phyloP scores from a whole-genome alignment of 345 rosid species.

The Salix viminalis region DNA sequence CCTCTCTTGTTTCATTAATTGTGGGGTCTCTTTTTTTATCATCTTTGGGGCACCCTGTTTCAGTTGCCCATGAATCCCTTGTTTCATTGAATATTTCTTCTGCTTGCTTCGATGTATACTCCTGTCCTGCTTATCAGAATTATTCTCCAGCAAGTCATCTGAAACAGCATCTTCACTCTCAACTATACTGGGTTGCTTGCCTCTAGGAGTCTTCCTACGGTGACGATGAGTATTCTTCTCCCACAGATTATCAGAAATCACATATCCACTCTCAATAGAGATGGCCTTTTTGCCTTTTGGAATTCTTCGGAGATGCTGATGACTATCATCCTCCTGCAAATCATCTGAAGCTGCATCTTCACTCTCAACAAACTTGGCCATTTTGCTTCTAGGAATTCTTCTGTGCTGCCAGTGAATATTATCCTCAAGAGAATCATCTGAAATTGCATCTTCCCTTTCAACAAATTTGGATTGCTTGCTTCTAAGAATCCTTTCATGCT shows the following conservation, averaged over 20 bases:
- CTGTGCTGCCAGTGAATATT: slow-evolving; percentile 8
- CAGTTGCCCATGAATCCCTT: slow-evolving; percentile 21
- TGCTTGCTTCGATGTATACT: slow-evolving; percentile 17
- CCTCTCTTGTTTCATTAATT: slow-evolving; percentile 21
- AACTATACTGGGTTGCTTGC: slow-evolving; percentile 32
- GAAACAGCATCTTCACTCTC: slow-evolving; percentile 35
- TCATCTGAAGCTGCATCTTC: slow-evolving; percentile 29
- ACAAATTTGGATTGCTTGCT: slow-evolving; percentile 21
- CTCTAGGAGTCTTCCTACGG: slow-evolving; percentile 40
- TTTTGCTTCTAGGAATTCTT: slow-evolving; percentile 23
- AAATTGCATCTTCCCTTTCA: slow-evolving; percentile 28
- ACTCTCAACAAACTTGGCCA: slow-evolving; percentile 14
- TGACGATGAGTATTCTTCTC: slow-evolving; percentile 34
- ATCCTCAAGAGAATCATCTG: slow-evolving; percentile 27
- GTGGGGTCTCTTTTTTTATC: slow-evolving; percentile 5
- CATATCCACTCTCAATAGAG: slow-evolving; percentile 22
- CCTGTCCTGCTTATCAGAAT: slow-evolving; percentile 6
- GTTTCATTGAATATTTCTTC: slow-evolving; percentile 21
- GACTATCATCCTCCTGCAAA: slow-evolving; percentile 18
- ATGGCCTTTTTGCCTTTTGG: slow-evolving; percentile 36
- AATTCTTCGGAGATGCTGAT: slow-evolving; percentile 16
- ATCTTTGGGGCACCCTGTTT: slow-evolving; percentile 13
- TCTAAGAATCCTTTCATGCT: slow-evolving; percentile 20
- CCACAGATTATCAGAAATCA: slow-evolving; percentile 26
- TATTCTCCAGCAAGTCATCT: slow-evolving; percentile 35